Percentiles rank a stretch among this genome's conserved stretches.
phyloP scores from a whole-genome alignment of 1,284 basidiomycete species.

The Sanghuangporus weigelae region DNA sequence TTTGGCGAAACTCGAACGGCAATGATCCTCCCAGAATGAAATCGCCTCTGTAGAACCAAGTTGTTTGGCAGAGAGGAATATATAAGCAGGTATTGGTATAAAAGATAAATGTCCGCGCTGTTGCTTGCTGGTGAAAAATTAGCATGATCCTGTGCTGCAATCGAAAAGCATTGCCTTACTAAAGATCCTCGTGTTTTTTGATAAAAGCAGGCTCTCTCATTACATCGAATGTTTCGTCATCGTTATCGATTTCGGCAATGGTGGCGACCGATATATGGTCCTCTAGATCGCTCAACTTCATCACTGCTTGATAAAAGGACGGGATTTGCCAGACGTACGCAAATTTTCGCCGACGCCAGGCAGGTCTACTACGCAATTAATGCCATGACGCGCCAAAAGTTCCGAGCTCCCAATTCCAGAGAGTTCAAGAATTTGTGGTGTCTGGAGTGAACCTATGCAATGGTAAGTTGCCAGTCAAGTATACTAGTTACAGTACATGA shows the following conservation, averaged over 20 bases:
- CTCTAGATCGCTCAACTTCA: not conserved
- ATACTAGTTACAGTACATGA: not conserved
- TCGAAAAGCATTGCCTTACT: not conserved
- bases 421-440: constrained; percentile 9
- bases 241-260: not conserved
- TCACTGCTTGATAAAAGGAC: not conserved
- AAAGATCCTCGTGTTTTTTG: constrained; percentile 1
- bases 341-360: constrained; percentile 20
- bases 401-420: constrained; percentile 17
- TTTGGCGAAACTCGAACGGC: not conserved
- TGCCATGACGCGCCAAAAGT: constrained; percentile 11
- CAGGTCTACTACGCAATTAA: constrained; percentile 16
- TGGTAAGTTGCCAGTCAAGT: not conserved
- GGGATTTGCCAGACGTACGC: not conserved
- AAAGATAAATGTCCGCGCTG: not conserved
- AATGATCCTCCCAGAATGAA: not conserved
- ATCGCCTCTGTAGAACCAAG: not conserved
- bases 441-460: not conserved
- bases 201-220: not conserved
- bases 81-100: not conserved
- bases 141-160: not conserved
- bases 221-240: constrained; percentile 8
- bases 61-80: constrained; percentile 1
- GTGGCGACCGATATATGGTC: not conserved
- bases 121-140: not conserved